These are phyloP conservation scores for Trametes sp. DNA, from an alignment of 1,284 basidiomycete genomes.

Conservation along the genomic window DNA sequence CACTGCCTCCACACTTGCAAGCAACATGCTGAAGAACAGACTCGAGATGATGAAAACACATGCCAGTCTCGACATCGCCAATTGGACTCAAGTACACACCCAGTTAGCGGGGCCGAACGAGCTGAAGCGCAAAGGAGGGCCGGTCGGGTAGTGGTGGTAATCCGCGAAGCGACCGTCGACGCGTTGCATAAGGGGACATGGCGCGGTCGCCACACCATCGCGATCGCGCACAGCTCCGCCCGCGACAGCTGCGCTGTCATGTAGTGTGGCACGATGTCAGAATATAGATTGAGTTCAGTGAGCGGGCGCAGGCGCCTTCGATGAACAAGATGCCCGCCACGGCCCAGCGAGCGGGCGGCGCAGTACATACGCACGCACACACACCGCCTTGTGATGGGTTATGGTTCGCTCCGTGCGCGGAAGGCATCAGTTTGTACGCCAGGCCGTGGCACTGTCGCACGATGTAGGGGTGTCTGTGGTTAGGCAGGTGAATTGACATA, in stretches of 20 bases:
- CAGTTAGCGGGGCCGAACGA: background rate
- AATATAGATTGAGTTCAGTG: background rate
- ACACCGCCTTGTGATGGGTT: background rate
- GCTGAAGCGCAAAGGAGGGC: background rate
- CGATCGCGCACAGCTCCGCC: background rate
- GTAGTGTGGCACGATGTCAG: background rate
- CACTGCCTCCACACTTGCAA: background rate
- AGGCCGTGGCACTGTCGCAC: too few relatives aligned
- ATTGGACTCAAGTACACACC: too few relatives aligned
- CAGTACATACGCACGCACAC: too few relatives aligned
- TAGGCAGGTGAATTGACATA: too few relatives aligned
- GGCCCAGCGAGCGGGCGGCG: too few relatives aligned
- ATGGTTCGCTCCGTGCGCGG: background rate
- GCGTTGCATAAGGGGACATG: too few relatives aligned
- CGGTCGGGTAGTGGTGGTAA: background rate
- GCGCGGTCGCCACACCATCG: background rate
- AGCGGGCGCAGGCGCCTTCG: background rate
- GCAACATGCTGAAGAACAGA: background rate
- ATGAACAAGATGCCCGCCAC: background rate
- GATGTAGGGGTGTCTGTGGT: too few relatives aligned
- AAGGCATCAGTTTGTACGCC: too few relatives aligned
- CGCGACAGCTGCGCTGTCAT: background rate
- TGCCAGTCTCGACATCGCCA: background rate
- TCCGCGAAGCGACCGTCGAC: background rate
- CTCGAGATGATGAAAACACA: background rate